Base-by-base conservation (phyloP, 768 basidiomycete species). In the Leccinum subgranulosum region DNA sequence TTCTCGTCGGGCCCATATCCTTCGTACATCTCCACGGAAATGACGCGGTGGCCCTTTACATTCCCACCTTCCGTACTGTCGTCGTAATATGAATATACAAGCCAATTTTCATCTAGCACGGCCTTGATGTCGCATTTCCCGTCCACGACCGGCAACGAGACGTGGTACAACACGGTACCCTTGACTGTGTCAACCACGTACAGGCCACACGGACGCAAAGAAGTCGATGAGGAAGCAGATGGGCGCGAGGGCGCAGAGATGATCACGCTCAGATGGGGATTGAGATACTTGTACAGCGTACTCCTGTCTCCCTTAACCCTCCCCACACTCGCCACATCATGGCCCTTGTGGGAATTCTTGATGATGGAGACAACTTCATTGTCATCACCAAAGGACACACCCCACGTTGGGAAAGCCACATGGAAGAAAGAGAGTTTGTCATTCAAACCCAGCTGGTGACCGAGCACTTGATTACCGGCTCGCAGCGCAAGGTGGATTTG, bases 251-350 rank as follows among this genome's bases (percentile, higher is more conserved):
- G 69, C 14, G 77, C 72, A 6, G 92, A 92, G 29, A 87, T 73
- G 36, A 92, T 76, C 8, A 84, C 82, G 50, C 87, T 77, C 33
- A 94, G 64, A 63, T 92, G 85, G 8, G 88, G 88, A 69, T 96
- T 96, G 59, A 98, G 80, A 67, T 97, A 96, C 74, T 98, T 98
- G 79, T 97, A 96, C 57, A 98, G 70, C 31, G 94, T 94, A 36
- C 84, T 86, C 53, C 94, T 84, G 71, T 95, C 88, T 3, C 91
- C 94, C 4, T 92, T 76, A 4, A 96, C 93, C 64, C 86, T 86
- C 4, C 95, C 96, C 29, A 88, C 73, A 1, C 86, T 89, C 0
- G 94, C 93, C 33, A 92, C 75, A 1, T 84, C 81, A 55, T 79
- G 79, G 11, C 55, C 55, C 27, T 54, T 65, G 58, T 76, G 64